Conservation (phyloP, 2,329 filamentous ascomycete species). For the Trichoderma polysporum region DNA sequence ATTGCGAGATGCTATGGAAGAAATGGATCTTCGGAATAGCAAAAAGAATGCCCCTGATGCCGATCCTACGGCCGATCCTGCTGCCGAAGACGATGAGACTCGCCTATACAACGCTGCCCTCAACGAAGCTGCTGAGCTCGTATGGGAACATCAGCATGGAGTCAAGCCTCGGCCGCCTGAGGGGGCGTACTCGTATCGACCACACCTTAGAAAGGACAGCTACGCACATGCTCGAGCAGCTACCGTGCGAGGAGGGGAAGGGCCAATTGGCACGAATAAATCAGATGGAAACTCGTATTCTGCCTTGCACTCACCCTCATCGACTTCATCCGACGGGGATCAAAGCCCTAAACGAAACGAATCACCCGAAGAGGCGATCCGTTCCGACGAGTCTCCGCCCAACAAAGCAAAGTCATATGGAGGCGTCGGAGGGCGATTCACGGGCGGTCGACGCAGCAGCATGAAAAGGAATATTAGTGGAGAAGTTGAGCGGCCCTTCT, state of each 20-base stretch:
- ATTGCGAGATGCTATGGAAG: constrained; percentile 69
- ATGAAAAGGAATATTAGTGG: constrained; percentile 70
- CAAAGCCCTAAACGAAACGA: constrained; percentile 36
- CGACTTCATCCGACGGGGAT: constrained; percentile 53
- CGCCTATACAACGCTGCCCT: constrained; percentile 69
- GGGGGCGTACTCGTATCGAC: constrained; percentile 65
- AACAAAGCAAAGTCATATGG: constrained; percentile 43
- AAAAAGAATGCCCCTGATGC: constrained; percentile 26
- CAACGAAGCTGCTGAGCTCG: constrained; percentile 74
- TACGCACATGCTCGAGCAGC: constrained; percentile 67
- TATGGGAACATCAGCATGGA: constrained; percentile 72
- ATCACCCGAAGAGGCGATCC: constrained; percentile 28
- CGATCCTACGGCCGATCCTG: background rate
- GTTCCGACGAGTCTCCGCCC: constrained; percentile 22
- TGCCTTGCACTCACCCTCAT: constrained; percentile 37
- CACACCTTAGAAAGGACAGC: constrained; percentile 68
- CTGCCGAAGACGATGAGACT: constrained; percentile 52
- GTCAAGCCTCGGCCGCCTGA: constrained; percentile 54
- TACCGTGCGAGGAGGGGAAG: constrained; percentile 51
- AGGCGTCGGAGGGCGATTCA: constrained; percentile 38
- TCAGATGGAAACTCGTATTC: constrained; percentile 1
- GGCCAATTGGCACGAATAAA: constrained; percentile 35
- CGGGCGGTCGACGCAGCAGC: constrained; percentile 60
- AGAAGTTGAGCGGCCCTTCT: constrained; percentile 65
- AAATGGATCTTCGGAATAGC: constrained; percentile 60